Conservation (phyloP, 2,329 filamentous ascomycete species). For the Cryphonectria japonica region DNA sequence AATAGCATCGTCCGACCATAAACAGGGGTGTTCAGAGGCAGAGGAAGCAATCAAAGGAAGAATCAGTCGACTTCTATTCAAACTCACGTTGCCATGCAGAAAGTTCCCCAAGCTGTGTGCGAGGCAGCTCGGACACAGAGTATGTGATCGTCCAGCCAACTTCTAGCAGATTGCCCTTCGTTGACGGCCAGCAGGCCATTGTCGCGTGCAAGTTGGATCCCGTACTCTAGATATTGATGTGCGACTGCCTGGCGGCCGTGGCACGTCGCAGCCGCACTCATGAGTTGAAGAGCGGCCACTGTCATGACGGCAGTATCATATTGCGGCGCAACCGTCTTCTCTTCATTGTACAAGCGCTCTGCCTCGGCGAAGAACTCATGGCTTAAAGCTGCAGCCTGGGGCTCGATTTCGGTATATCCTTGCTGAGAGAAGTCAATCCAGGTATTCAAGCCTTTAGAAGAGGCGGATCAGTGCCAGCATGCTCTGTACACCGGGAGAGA, state of each 20-base stretch:
- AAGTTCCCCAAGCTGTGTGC: slow-evolving; percentile 28
- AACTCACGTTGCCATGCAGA: slow-evolving; percentile 26
- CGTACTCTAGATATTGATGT: slow-evolving; percentile 16
- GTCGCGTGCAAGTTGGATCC: slow-evolving; percentile 20
- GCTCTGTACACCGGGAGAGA: no score
- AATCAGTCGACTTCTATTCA: no score
- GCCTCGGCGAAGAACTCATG: slow-evolving; percentile 25
- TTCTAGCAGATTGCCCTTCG: slow-evolving; percentile 12
- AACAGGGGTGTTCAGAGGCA: not conserved
- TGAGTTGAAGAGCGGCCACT: slow-evolving; percentile 25
- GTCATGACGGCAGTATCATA: slow-evolving; percentile 23
- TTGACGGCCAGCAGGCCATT: slow-evolving; percentile 25
- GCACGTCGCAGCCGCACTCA: slow-evolving; percentile 18
- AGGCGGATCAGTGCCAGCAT: not conserved
- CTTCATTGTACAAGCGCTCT: slow-evolving; percentile 17
- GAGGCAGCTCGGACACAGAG: slow-evolving; percentile 24
- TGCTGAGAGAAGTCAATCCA: slow-evolving; percentile 19
- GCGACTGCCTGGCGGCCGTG: slow-evolving; percentile 22
- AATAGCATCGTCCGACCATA: not conserved
- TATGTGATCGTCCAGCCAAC: slow-evolving; percentile 26
- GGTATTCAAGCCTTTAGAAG: not conserved
- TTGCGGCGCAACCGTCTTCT: slow-evolving; percentile 16
- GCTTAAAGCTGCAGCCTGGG: slow-evolving; percentile 17
- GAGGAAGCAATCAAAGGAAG: no score
- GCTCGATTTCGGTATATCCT: slow-evolving; percentile 23